phyloP scores from a whole-genome alignment of 352 stramenopile species.

The Pythium oligandrum region DNA sequence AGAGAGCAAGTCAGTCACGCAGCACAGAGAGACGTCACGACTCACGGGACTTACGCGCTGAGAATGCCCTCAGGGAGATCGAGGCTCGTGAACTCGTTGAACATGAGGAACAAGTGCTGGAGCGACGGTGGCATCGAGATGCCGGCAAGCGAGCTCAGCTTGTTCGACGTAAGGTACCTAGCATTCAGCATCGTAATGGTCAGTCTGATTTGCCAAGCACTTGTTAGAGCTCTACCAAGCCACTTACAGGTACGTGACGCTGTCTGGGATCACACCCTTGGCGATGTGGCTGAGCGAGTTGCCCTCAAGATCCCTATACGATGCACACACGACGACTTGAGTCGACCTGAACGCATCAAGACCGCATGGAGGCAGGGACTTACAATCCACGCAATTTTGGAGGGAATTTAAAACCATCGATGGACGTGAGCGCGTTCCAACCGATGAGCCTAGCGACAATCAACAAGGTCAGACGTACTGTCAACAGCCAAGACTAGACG shows the following conservation, averaged over 20 bases:
- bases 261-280: constrained; percentile 6
- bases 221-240: not conserved
- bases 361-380: not conserved
- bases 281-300: constrained; percentile 12
- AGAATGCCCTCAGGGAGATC: not conserved
- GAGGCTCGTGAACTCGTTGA: not conserved
- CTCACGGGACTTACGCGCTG: not conserved
- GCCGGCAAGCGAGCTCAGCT: constrained; percentile 4
- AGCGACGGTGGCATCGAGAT: constrained; percentile 4
- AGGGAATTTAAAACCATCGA: constrained; percentile 13
- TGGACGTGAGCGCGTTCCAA: constrained; percentile 5
- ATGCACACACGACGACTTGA: not conserved
- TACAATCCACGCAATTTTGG: constrained; percentile 6
- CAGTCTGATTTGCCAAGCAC: too few relatives aligned
- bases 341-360: not conserved
- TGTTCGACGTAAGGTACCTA: constrained; percentile 9
- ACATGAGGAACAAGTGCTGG: not conserved
- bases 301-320: constrained; percentile 11
- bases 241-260: constrained; percentile 11
- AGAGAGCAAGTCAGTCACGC: not conserved
- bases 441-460: constrained; percentile 9
- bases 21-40: not conserved
- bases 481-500: not conserved
- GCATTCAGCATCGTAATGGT: not conserved
- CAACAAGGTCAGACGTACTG: not conserved